Percentiles rank a stretch among this genome's conserved stretches.
phyloP scores from a whole-genome alignment of 83 land plant genomes.

The Larix sibirica region DNA sequence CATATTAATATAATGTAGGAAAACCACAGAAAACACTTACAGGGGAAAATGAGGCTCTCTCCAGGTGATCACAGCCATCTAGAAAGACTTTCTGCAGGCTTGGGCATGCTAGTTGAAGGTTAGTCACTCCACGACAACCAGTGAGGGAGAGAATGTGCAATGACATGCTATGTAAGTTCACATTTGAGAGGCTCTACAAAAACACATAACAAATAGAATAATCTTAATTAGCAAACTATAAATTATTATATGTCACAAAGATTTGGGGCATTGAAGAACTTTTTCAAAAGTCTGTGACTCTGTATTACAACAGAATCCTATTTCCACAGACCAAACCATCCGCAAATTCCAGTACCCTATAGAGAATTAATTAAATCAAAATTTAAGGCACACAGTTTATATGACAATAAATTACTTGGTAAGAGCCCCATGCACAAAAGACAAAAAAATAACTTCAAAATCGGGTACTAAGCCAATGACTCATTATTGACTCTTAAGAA shows the following conservation, averaged over 20 bases:
- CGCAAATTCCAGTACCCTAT: background rate
- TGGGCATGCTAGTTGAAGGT: conserved; percentile 75
- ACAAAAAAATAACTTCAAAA: background rate
- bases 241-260: conserved; percentile 10
- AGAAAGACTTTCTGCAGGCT: conserved; percentile 64
- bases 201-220: conserved; percentile 15
- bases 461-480: background rate
- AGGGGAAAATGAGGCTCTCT: conserved; percentile 36
- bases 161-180: conserved; percentile 51
- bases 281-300: conserved; percentile 52
- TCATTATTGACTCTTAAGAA: background rate
- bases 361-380: background rate
- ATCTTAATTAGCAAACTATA: conserved; percentile 14
- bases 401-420: background rate
- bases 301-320: conserved; percentile 28
- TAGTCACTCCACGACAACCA: conserved; percentile 72
- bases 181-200: conserved; percentile 50
- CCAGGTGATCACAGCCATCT: conserved; percentile 65
- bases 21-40: conserved; percentile 18
- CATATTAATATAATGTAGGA: background rate
- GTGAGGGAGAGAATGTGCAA: conserved; percentile 65
- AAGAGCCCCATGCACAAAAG: background rate
- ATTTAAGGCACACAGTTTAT: background rate
- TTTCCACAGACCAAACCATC: background rate
- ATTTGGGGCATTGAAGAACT: too few relatives aligned